These are phyloP conservation scores for Candida silvatica DNA, from an alignment of 805 yeast species.

Conservation along the genomic window DNA sequence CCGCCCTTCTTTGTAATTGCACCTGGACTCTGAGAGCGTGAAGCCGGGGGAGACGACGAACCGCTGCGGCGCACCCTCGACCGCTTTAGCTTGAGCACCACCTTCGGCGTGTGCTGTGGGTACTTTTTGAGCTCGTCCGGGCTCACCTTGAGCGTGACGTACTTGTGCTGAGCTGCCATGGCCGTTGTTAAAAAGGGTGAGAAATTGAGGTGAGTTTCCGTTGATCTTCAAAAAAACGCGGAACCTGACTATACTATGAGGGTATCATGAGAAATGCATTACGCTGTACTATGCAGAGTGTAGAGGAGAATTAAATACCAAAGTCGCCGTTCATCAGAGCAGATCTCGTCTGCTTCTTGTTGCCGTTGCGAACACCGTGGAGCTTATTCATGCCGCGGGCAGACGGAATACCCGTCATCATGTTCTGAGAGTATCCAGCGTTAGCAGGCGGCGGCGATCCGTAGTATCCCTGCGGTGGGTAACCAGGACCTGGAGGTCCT, in stretches of 20 bases:
- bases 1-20: background rate
- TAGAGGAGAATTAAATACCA: constrained; percentile 39
- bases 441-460: background rate
- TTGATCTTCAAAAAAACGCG: no score
- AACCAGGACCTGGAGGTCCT: constrained; percentile 2
- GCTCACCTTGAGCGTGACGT: background rate
- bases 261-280: no score
- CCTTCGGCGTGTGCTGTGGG: no score
- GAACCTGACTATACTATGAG: no score
- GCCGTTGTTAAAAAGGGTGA: background rate
- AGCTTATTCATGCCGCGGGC: constrained; percentile 34
- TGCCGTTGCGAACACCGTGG: constrained; percentile 32
- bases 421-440: constrained; percentile 26
- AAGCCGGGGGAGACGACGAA: no score
- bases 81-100: no score
- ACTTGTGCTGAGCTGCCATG: no score
- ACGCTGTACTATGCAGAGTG: no score
- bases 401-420: constrained; percentile 40
- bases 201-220: no score
- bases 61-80: no score
- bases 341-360: constrained; percentile 51
- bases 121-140: background rate
- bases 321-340: constrained; percentile 60
- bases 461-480: constrained; percentile 9
- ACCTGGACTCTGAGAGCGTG: background rate